Evolutionary conservation across 139 green algal species (phyloP), one percentile per base, ranked within the genome.

Genomic region (Ulvella scutata): DNA sequence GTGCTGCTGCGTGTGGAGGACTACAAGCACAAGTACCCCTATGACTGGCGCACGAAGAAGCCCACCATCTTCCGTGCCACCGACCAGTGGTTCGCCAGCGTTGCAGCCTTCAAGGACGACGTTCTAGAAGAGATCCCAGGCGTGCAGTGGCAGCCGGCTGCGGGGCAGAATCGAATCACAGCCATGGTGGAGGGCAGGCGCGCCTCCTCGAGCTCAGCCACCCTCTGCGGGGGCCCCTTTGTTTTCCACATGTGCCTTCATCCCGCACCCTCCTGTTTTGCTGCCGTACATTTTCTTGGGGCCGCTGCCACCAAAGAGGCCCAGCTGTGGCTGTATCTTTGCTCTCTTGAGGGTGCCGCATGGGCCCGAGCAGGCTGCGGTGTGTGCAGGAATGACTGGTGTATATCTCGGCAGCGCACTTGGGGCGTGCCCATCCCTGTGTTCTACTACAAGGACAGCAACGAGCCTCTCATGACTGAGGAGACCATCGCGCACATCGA

Each of bases 41-140:
- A 99, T 80, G 95, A 99, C 85, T 99, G 95, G 95, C 85, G 95
- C 38, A 99, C 94, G 37, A 99, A 99, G 86, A 95, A 97, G 80
- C 95, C 95, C 3, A 98, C 93, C 79, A 99, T 99, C 80, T 98
- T 98, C 82, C 86, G 94, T 23, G 92, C 95, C 61, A 98, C 95
- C 13, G 84, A 91, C 78, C 94, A 99, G 86, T 96, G 90, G 87
- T 89, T 90, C 77, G 82, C 84, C 23, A 85, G 89, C 0, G 88
- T 99, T 44, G 88, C 93, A 36, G 90, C 91, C 23, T 98, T 99
- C 82, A 76, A 82, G 13, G 39, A 84, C 31, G 80, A 82, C 4
- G 91, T 90, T 3, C 73, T 96, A 29, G 75, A 84, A n/a, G 91
- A 89, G 3, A 90, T 95, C 43, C n/a, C 78, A 2, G 61, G 34